Evolutionary conservation across 164 flowering plant genomes (phyloP), one percentile per base, ranked within the genome.

Genomic region (Vitis rotundifolia): DNA sequence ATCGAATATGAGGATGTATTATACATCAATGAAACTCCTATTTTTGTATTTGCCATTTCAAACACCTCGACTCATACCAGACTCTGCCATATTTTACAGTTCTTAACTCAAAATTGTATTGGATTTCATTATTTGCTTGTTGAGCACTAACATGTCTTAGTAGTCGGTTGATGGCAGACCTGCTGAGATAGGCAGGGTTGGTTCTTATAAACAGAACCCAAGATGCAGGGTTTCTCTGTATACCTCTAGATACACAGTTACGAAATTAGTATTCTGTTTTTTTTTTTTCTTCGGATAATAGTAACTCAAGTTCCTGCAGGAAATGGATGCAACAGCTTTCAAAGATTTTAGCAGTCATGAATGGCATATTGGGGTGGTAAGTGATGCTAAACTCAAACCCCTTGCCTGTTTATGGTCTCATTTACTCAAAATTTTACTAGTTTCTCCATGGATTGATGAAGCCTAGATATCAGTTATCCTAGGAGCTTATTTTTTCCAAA

Each of bases 281-380:
- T 19, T 11, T 4, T 0, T 37, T 37, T 37, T 6, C 44, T 22
- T 22, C 44, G 1, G 29, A 19, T 18, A 53, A 52, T n/a, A 14
- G n/a, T 51, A 26, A 57, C 48, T 69, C 44, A 62, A 61, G 22
- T 58, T 59, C 48, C 50, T 78, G 65, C 93, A 95, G 99, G 97
- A 92, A 86, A 85, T 95, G 93, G 89, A 92, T 80, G 93, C 89
- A n/a, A 82, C 76, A 15, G 81, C 94, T 71, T 95, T 87, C 70
- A 87, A 74, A 73, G 84, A 82, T 48, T 85, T 95, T 68, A 82
- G 77, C 22, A 70, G 80, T 69, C 86, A 84, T 65, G 81, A 83
- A 68, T 92, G 97, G 99, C 92, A 95, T 74, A 90, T 95, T 74
- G 98, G 93, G 2, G 91, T 92, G 89, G 99, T 95, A 82, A 76